A percentile compares a stretch with the other conserved stretches of the same genome.
Evolutionary conservation across 768 basidiomycete genomes (phyloP).

Genomic region (Termitomyces sp.): DNA sequence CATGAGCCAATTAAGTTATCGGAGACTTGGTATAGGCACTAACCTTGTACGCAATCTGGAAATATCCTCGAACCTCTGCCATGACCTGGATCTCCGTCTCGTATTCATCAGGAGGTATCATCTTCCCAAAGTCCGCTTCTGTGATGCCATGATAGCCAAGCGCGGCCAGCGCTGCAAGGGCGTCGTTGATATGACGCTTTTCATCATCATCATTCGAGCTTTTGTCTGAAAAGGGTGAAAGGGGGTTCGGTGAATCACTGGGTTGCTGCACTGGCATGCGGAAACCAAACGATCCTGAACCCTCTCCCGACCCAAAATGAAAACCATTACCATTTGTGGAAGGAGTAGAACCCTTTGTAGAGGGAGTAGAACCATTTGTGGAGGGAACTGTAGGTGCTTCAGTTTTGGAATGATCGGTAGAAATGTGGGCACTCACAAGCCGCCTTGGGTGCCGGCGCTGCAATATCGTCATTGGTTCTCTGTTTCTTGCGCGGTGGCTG

Average conservation of each 20-base stretch:
- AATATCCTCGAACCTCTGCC: slow-evolving; percentile 45
- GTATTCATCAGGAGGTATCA: slow-evolving; percentile 33
- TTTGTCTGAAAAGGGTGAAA: neutral
- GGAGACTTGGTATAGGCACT: neutral
- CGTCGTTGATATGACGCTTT: slow-evolving; percentile 7
- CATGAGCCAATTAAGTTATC: neutral
- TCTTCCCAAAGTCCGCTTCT: slow-evolving; percentile 30
- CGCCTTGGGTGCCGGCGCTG: neutral
- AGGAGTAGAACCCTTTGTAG: neutral
- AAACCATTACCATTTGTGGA: neutral
- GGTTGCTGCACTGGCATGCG: neutral
- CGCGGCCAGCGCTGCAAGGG: slow-evolving; percentile 28
- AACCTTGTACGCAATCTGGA: slow-evolving; percentile 46
- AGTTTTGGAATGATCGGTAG: neutral
- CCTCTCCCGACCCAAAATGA: neutral
- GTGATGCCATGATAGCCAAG: slow-evolving; percentile 28
- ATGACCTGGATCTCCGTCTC: slow-evolving; percentile 41
- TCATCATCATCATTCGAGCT: neutral
- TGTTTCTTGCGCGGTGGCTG: slow-evolving; percentile 8
- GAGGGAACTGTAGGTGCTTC: neutral
- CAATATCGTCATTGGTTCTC: neutral
- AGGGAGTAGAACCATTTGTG: neutral
- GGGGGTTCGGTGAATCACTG: neutral
- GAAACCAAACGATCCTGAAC: neutral
- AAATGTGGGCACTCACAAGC: neutral